Evolutionary conservation across 306 rosid genomes (phyloP).

Genomic region (Castanea mollissima): DNA sequence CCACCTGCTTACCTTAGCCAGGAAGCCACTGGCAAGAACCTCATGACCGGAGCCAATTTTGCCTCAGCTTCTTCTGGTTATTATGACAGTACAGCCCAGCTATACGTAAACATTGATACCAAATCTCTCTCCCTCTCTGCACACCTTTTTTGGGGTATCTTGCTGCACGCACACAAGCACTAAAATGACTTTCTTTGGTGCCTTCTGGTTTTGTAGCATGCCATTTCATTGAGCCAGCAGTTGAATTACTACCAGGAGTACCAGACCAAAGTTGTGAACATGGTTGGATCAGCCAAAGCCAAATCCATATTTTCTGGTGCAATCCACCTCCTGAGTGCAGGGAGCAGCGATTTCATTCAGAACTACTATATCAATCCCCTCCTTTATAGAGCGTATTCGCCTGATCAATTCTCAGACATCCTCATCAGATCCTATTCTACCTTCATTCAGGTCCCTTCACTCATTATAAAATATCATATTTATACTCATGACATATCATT

Average conservation of each 20-base stretch:
- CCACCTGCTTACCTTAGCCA: slow-evolving; percentile 63
- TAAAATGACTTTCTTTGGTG: background rate
- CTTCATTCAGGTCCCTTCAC: slow-evolving; percentile 51
- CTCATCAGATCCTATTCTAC: slow-evolving; percentile 40
- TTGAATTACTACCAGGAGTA: slow-evolving; percentile 52
- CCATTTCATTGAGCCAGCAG: slow-evolving; percentile 48
- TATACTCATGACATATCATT: background rate
- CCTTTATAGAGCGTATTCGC: slow-evolving; percentile 27
- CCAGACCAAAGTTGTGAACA: slow-evolving; percentile 38
- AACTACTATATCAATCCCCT: slow-evolving; percentile 56
- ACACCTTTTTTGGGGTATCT: background rate
- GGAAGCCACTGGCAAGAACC: slow-evolving; percentile 49
- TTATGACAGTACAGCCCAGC: slow-evolving; percentile 36
- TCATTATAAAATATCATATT: background rate
- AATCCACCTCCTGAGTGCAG: slow-evolving; percentile 55
- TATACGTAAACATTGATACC: slow-evolving; percentile 35
- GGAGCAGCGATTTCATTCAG: slow-evolving; percentile 60
- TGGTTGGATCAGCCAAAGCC: slow-evolving; percentile 49
- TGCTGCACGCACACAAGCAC: no score
- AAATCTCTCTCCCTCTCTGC: slow-evolving; percentile 3
- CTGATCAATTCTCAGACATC: slow-evolving; percentile 45
- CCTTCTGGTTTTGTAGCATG: slow-evolving; percentile 31
- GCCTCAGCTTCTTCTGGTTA: slow-evolving; percentile 69
- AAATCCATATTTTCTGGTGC: slow-evolving; percentile 45
- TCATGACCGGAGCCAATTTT: slow-evolving; percentile 61